Conservation (phyloP, 352 stramenopile genomes). For the Elongisporangium undulatum region DNA sequence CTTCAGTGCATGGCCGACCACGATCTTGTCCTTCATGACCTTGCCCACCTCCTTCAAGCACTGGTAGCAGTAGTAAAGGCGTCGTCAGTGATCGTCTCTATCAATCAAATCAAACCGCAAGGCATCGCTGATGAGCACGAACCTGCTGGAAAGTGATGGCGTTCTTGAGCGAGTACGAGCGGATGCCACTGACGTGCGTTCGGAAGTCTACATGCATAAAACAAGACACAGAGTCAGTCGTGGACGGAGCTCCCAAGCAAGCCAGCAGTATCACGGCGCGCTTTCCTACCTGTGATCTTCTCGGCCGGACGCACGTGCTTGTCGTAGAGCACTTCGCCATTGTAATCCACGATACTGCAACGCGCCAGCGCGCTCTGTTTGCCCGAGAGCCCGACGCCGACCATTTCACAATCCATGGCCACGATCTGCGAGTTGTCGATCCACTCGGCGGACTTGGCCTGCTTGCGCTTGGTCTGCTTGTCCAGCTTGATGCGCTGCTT, state of each 20-base stretch:
- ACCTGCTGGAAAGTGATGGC: conserved; percentile 73
- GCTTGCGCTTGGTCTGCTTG: conserved; percentile 41
- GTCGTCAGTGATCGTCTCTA: not conserved
- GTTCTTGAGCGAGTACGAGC: conserved; percentile 56
- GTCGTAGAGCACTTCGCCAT: conserved; percentile 82
- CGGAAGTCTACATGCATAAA: too few relatives aligned
- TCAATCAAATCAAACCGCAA: not conserved
- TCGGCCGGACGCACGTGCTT: conserved; percentile 79
- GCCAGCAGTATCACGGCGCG: not conserved
- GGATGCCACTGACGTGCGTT: conserved; percentile 84
- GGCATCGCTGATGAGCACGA: not conserved
- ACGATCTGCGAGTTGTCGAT: conserved; percentile 76
- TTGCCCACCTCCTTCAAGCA: conserved; percentile 83
- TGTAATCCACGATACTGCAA: conserved; percentile 87
- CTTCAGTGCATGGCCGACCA: conserved; percentile 77
- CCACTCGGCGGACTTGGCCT: conserved; percentile 57
- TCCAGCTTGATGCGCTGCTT: conserved; percentile 43
- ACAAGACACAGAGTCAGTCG: conserved; percentile 1
- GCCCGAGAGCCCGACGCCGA: conserved; percentile 71
- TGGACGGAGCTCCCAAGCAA: not conserved
- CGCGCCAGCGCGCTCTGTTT: conserved; percentile 77
- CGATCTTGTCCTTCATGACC: conserved; percentile 74
- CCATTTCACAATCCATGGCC: conserved; percentile 90
- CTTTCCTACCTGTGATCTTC: conserved; percentile 55
- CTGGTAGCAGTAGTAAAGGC: conserved; percentile 14